Base-by-base conservation (phyloP, 345 rosid genomes). In the Turnera subulata region DNA sequence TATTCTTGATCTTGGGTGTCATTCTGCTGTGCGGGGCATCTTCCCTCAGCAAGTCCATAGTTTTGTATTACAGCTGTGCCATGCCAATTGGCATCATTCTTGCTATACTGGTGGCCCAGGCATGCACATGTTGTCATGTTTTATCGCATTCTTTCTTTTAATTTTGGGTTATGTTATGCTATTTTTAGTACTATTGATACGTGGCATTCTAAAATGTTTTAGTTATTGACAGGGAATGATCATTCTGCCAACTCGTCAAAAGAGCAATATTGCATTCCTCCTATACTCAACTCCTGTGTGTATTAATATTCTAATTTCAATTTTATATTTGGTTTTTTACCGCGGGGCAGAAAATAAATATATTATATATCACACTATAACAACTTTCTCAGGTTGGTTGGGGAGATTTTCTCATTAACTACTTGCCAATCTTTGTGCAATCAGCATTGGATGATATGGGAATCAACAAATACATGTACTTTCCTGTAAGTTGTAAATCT, bases 401-500 rank as follows among this genome's bases (percentile, higher is more conserved):
- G 69, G 99, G 99, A 55, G 76, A 93, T 55, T 86, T 89, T 75
- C 79, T 92, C 63, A 82, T 92, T 43, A 80, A 81, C 57, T 86
- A 82, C 71, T 47, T 92, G 64, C 97, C 97, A 25, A 66, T 82
- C 37, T 62, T 89, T 59, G 55, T 84, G 63, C 82, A 40, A 24
- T 71, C 80, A n/a, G 19, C 84, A 33, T 88, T 92, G 53, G 67
- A 53, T 19, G 99, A 86, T 77, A 70, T 86, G 70, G 96, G 99
- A 63, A 79, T 92, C 70, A 77, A 74, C 16, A 95, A 92, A 84
- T 96, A 89, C 72, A 84, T 89, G 96, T 83, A 86, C 77, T 82
- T 83, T 71, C 99, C 99, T 86, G 99, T 82, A 85, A 84, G 86
- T 92, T 81, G 60, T n/a, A n/a, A n/a, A n/a, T n/a, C n/a, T n/a